phyloP scores from a whole-genome alignment of 805 yeast genomes.

The Ascoidea asiatica region DNA sequence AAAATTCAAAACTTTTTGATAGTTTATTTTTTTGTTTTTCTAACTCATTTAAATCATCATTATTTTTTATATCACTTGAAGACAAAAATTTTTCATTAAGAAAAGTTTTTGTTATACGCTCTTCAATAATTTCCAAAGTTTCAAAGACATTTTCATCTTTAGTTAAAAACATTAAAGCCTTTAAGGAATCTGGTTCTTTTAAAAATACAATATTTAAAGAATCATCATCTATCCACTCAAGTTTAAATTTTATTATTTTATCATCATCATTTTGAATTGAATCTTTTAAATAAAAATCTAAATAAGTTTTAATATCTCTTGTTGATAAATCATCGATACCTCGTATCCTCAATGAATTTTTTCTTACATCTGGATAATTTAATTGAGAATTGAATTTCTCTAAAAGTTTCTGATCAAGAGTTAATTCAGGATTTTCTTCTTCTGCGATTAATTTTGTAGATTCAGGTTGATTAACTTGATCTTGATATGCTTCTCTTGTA shows the following conservation, averaged over 20 bases:
- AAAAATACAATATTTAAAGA: conserved; percentile 30
- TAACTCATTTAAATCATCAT: conserved; percentile 6
- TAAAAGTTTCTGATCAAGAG: no score
- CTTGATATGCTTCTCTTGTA: no score
- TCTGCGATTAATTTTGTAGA: no score
- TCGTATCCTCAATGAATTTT: conserved; percentile 26
- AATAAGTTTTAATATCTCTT: conserved; percentile 39
- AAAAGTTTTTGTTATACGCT: conserved; percentile 15
- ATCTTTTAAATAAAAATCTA: conserved; percentile 32
- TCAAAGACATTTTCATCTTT: conserved; percentile 11
- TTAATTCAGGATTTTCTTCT: no score
- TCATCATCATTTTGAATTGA: conserved; percentile 6
- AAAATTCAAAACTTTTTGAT: conserved; percentile 21
- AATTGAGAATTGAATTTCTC: no score
- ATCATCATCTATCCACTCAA: conserved; percentile 60
- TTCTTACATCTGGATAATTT: background rate
- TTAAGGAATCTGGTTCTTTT: conserved; percentile 17
- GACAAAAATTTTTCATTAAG: conserved; percentile 8
- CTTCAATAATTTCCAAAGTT: conserved; percentile 8
- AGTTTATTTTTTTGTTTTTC: conserved; percentile 21
- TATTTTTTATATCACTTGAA: background rate
- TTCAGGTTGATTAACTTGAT: no score
- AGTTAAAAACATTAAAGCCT: conserved; percentile 24
- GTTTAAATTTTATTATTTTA: conserved; percentile 14
- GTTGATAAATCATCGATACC: conserved; percentile 60